A percentile compares a stretch with the other conserved stretches of the same genome.
These are phyloP conservation scores for Cryphonectria parasitica DNA, from an alignment of 2,329 filamentous ascomycete genomes.

Conservation along the genomic window DNA sequence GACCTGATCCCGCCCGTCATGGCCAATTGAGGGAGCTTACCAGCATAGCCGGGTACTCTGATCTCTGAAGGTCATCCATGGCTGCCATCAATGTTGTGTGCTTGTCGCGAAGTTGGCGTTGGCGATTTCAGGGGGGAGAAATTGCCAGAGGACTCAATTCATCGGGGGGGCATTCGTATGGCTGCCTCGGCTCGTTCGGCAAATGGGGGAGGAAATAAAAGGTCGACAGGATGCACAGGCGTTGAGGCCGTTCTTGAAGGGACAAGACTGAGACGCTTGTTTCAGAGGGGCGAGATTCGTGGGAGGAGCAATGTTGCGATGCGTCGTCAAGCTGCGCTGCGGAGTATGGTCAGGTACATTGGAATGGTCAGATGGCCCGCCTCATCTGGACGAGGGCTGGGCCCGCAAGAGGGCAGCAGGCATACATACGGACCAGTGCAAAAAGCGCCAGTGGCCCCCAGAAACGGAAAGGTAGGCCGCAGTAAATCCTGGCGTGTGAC, in stretches of 20 bases:
- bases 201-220: neutral
- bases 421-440: neutral
- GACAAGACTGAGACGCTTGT: neutral
- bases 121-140: slow-evolving; percentile 16
- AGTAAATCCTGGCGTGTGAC: neutral
- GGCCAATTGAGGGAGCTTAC: slow-evolving; percentile 53
- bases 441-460: neutral
- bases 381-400: slow-evolving; percentile 10
- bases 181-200: slow-evolving; percentile 16
- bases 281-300: neutral
- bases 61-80: slow-evolving; percentile 79
- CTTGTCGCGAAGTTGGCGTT: slow-evolving; percentile 31
- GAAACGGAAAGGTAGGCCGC: neutral
- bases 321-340: neutral
- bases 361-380: slow-evolving; percentile 8
- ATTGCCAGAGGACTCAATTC: slow-evolving; percentile 15
- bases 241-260: neutral
- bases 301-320: neutral
- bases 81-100: slow-evolving; percentile 27
- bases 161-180: slow-evolving; percentile 19
- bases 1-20: slow-evolving; percentile 6
- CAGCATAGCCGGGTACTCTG: slow-evolving; percentile 94
- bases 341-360: neutral
- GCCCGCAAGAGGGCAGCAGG: slow-evolving; percentile 7
- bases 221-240: neutral